Evolutionary conservation across 1,139 yeast genomes (phyloP).

Genomic region (Suhomyces maxii): DNA sequence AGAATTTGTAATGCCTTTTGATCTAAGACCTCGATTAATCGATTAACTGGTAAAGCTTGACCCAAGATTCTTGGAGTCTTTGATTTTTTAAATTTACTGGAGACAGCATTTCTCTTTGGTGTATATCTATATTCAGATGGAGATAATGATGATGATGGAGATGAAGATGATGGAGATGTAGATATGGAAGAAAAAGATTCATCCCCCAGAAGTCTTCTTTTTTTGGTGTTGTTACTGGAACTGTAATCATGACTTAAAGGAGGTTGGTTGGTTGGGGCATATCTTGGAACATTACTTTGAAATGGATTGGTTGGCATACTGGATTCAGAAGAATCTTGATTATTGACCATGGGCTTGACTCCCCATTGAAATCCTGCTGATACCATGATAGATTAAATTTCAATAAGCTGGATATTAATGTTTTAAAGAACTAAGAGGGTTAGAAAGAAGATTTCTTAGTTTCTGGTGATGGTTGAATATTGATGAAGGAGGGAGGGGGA

Average conservation of each 20-base stretch:
- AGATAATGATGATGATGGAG: background rate
- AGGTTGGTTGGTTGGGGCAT: conserved; percentile 14
- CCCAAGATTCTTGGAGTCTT: conserved; percentile 49
- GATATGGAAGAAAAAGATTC: conserved; percentile 5
- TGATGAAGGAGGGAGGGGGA: no score
- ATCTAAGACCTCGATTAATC: conserved; percentile 70
- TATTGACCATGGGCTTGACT: conserved; percentile 12
- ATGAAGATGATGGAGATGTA: conserved; percentile 4
- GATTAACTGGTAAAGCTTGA: conserved; percentile 53
- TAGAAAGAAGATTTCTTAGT: no score
- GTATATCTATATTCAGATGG: conserved; percentile 4
- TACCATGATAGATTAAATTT: conserved; percentile 16
- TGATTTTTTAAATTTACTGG: conserved; percentile 27
- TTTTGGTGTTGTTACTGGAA: conserved; percentile 8
- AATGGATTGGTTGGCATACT: background rate
- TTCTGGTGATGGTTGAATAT: no score
- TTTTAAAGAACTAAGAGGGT: no score
- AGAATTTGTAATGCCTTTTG: conserved; percentile 53
- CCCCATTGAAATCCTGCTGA: conserved; percentile 42
- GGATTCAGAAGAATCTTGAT: background rate
- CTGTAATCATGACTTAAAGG: background rate
- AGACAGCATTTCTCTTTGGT: conserved; percentile 7
- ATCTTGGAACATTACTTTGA: conserved; percentile 16
- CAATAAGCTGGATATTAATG: no score
- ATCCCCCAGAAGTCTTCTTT: conserved; percentile 20